These are phyloP conservation scores for Ehretia macrophylla DNA, from an alignment of 257 asterid species.

Conservation along the genomic window DNA sequence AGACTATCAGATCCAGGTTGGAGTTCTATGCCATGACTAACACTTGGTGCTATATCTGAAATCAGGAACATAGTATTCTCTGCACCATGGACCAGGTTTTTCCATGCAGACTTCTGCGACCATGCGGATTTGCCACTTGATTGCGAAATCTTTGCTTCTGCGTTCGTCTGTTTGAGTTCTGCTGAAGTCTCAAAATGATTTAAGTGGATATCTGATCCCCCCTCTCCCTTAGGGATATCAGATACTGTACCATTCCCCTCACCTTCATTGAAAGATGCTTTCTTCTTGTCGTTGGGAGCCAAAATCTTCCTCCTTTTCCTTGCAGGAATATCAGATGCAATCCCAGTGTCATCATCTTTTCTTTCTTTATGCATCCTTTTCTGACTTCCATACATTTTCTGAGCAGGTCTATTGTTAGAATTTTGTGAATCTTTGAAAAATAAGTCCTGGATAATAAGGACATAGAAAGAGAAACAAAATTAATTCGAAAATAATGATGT, in stretches of 20 bases:
- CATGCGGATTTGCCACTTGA: conserved; percentile 18
- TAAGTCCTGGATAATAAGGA: conserved; percentile 27
- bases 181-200: conserved; percentile 10
- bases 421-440: conserved; percentile 18
- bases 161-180: conserved; percentile 16
- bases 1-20: conserved; percentile 20
- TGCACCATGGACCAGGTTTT: conserved; percentile 31
- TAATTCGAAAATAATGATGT: conserved; percentile 1
- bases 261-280: conserved; percentile 24
- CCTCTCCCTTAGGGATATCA: conserved; percentile 20
- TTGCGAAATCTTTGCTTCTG: conserved; percentile 19
- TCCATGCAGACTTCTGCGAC: conserved; percentile 42
- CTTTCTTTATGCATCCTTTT: neutral
- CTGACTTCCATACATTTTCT: conserved; percentile 21
- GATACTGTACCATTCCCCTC: conserved; percentile 9
- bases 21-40: conserved; percentile 25
- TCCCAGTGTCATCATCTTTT: neutral
- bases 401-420: conserved; percentile 16
- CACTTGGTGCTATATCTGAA: conserved; percentile 35
- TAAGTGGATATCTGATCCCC: neutral
- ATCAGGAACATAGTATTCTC: conserved; percentile 36
- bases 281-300: conserved; percentile 45
- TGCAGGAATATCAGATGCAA: neutral
- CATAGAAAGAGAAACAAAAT: conserved; percentile 7
- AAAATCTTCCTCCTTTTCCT: conserved; percentile 17